Evolutionary conservation across 208 protist species (phyloP), one percentile per base, ranked within the genome.

Genomic region (Zelonia costaricensis): DNA sequence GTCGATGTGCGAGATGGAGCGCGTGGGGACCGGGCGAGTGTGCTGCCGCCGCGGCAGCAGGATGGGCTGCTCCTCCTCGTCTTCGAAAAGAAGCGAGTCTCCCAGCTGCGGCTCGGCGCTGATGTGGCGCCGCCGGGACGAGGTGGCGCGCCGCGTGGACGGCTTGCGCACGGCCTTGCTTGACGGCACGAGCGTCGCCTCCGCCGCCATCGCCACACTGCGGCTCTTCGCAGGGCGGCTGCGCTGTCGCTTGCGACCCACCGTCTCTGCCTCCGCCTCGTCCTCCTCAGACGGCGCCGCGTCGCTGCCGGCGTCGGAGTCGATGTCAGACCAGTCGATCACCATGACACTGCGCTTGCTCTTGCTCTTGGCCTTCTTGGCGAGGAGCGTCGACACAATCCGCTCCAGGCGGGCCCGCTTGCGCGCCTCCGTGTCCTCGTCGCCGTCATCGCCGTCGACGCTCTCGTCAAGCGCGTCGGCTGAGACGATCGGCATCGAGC

Each of bases 291-390:
- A 35, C 27, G 47, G 38, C 22, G 49, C 28, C 31, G 54, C 47
- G 25, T 76, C 38, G 3, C 59, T 25, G 22, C 59, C 45, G 42
- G 18, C 64, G 36, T 78, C 68, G n/a, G 78, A 83, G 30, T 82
- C 64, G 42, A 46, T 36, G 57, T 82, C 77, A 9, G 81, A 88
- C 83, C 85, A 94, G 69, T 94, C 81, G 60, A 94, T 92, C 38
- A 94, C 88, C 57, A 92, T 77, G 13, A 91, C 83, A 48, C 85
- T 95, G 47, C 75, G 76, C 69, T 91, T 92, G 52, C 84, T 89
- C 57, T 83, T 81, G 45, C 74, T 75, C 49, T 82, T 78, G 45
- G 71, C 59, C 46, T 75, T 60, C 30, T 82, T 49, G 31, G 76
- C 49, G 12, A 95, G 69, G 22, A 88, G 69, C 42, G 62, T 76